A percentile compares a stretch with the other conserved stretches of the same genome.
These are phyloP conservation scores for Phytophthora capsici DNA, from an alignment of 352 stramenopile genomes.

Conservation along the genomic window DNA sequence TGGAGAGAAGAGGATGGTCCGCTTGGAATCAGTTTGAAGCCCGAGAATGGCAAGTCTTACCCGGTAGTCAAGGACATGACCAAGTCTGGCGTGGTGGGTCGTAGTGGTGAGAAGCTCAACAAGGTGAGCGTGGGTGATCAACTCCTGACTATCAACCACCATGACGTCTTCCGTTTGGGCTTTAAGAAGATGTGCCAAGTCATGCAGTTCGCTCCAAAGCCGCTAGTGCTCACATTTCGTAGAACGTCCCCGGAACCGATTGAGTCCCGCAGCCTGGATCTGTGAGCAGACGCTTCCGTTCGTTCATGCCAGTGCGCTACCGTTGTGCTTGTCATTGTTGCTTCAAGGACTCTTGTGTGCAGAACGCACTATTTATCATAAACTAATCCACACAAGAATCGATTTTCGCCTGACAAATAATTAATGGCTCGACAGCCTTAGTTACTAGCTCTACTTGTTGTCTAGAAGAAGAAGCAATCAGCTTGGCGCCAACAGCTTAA, in stretches of 20 bases:
- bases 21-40: slow-evolving; percentile 65
- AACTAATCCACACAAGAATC: neutral
- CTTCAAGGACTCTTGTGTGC: too few relatives aligned
- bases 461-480: slow-evolving; percentile 1
- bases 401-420: slow-evolving; percentile 30
- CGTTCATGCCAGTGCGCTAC: neutral
- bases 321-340: slow-evolving; percentile 6
- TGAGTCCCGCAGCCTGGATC: slow-evolving; percentile 48
- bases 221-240: slow-evolving; percentile 76
- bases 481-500: slow-evolving; percentile 5
- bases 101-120: slow-evolving; percentile 34
- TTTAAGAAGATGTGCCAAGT: slow-evolving; percentile 63
- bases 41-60: slow-evolving; percentile 57
- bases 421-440: slow-evolving; percentile 32
- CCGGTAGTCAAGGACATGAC: slow-evolving; percentile 56
- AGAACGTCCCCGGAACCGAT: slow-evolving; percentile 36
- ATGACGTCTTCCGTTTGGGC: slow-evolving; percentile 63
- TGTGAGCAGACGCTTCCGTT: slow-evolving; percentile 37
- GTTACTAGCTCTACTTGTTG: slow-evolving; percentile 40
- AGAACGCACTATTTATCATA: slow-evolving; percentile 25
- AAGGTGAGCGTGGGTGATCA: slow-evolving; percentile 53
- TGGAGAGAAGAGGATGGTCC: slow-evolving; percentile 71
- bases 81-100: slow-evolving; percentile 40
- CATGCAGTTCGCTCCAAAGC: slow-evolving; percentile 68
- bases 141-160: slow-evolving; percentile 77